A percentile compares a stretch with the other conserved stretches of the same genome.
Evolutionary conservation across 495 filamentous ascomycete species (phyloP).

Genomic region (Trichoderma parareesei): DNA sequence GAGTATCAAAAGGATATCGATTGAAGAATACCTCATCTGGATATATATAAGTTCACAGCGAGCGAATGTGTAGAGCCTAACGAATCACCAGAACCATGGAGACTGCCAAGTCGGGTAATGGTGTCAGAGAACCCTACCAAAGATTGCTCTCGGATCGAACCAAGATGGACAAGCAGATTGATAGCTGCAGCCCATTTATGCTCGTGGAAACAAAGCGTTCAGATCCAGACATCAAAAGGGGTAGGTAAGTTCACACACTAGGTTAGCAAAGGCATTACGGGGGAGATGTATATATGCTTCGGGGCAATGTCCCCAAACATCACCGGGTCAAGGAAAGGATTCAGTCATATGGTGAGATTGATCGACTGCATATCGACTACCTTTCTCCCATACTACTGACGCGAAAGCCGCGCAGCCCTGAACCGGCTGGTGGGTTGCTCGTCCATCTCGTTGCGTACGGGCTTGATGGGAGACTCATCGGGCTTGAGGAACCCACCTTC

Average conservation of each 20-base stretch:
- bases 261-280: not conserved
- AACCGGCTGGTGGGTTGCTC: conserved; percentile 73
- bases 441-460: conserved; percentile 60
- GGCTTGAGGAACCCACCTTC: conserved; percentile 66
- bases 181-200: conserved; percentile 45
- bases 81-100: conserved; percentile 48
- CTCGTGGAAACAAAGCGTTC: conserved; percentile 41
- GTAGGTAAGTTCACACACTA: not conserved
- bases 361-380: conserved; percentile 5
- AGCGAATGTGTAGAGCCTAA: conserved; percentile 46
- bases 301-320: conserved; percentile 8
- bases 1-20: no score
- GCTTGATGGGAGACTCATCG: conserved; percentile 52
- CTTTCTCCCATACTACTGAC: conserved; percentile 13
- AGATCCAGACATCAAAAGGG: conserved; percentile 15
- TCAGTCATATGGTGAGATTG: conserved; percentile 6
- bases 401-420: conserved; percentile 68
- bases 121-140: conserved; percentile 55
- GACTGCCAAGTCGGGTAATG: conserved; percentile 23
- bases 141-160: conserved; percentile 41
- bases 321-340: not conserved
- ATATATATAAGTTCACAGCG: no score
- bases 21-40: no score
- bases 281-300: not conserved
- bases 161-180: conserved; percentile 44